These are phyloP conservation scores for Chalciporus sp. DNA, from an alignment of 1,284 basidiomycete species.

Conservation along the genomic window DNA sequence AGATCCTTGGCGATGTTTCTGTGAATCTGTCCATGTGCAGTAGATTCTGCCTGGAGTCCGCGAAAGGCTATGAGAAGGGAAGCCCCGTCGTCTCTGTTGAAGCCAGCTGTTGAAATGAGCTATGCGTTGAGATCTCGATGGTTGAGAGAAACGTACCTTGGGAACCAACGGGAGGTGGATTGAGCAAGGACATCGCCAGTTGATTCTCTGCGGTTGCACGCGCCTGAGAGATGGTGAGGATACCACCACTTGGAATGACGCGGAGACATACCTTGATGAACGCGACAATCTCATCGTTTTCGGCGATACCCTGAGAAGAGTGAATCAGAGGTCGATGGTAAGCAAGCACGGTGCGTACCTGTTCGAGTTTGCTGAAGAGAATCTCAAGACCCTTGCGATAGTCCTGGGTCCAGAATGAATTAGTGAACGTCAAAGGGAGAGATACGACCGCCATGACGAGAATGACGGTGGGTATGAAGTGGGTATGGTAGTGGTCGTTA, in stretches of 20 bases:
- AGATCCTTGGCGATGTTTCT: conserved; percentile 68
- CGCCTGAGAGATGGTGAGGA: conserved; percentile 44
- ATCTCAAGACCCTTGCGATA: conserved; percentile 81
- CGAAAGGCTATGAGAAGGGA: conserved; percentile 76
- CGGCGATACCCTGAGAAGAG: conserved; percentile 60
- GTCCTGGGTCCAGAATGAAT: conserved; percentile 93
- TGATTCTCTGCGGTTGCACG: conserved; percentile 66
- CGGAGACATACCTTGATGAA: conserved; percentile 74
- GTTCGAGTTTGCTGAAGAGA: conserved; percentile 75
- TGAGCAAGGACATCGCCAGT: conserved; percentile 58
- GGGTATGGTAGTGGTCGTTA: conserved; percentile 3
- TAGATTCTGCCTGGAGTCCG: conserved; percentile 74
- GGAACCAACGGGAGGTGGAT: conserved; percentile 50
- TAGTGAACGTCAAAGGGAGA: conserved; percentile 81
- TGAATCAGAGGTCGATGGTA: conserved; percentile 25
- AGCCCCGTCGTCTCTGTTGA: conserved; percentile 76
- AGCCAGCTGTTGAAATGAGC: conserved; percentile 55
- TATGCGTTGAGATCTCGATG: conserved; percentile 1
- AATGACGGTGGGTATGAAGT: neutral
- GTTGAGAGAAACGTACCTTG: conserved; percentile 44
- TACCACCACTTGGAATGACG: neutral
- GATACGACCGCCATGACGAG: conserved; percentile 78
- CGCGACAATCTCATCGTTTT: conserved; percentile 79
- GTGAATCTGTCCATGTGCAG: conserved; percentile 67
- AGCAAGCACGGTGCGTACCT: conserved; percentile 48